Evolutionary conservation across 441 rosid species (phyloP).

Genomic region (Euphorbia celastroides): DNA sequence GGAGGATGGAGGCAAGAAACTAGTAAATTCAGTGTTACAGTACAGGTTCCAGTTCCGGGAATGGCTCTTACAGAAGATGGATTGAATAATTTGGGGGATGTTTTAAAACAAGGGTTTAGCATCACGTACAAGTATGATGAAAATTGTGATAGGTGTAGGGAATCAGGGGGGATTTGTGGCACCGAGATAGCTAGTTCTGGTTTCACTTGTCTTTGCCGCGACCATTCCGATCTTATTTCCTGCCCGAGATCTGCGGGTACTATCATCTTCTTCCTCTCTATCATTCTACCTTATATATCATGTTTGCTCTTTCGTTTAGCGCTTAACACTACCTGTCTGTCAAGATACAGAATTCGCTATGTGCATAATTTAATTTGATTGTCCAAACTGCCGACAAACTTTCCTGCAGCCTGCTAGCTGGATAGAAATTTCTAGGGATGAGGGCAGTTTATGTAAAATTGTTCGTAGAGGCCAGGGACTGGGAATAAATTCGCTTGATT

Average conservation of each 20-base stretch:
- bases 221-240: background rate
- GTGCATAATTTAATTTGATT: too few relatives aligned
- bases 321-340: too few relatives aligned
- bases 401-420: too few relatives aligned
- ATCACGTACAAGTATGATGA: background rate
- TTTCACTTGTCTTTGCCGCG: background rate
- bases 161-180: constrained; percentile 1
- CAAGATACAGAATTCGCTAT: too few relatives aligned
- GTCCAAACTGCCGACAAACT: too few relatives aligned
- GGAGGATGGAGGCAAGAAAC: background rate
- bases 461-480: background rate
- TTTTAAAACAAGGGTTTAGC: background rate
- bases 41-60: background rate
- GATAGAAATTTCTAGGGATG: too few relatives aligned
- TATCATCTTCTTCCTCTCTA: background rate
- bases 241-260: background rate
- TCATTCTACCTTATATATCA: background rate
- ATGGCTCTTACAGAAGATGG: background rate
- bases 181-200: background rate
- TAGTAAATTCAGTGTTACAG: background rate
- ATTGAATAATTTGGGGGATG: background rate
- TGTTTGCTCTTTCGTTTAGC: too few relatives aligned
- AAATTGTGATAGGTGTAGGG: background rate
- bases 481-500: background rate
- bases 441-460: background rate